phyloP scores from a whole-genome alignment of 129 eudicot genomes.

The Lactuca saligna region DNA sequence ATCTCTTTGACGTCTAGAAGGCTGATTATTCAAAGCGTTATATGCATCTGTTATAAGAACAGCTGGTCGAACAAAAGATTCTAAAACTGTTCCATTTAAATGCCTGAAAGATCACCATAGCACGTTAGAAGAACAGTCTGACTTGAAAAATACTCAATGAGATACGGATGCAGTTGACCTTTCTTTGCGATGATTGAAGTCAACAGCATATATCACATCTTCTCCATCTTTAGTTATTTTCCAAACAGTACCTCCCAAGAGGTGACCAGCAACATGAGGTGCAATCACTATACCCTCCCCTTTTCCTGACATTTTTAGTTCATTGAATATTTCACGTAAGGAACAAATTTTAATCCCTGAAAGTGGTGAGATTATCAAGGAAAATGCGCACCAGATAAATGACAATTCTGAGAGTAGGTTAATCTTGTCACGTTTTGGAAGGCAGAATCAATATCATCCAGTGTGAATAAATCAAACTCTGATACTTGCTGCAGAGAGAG shows the following conservation, averaged over 20 bases:
- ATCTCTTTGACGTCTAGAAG: constrained; percentile 93
- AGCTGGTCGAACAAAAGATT: constrained; percentile 93
- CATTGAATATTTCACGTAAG: neutral
- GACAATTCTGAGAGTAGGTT: constrained; percentile 92
- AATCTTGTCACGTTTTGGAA: constrained; percentile 80
- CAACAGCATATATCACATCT: constrained; percentile 95
- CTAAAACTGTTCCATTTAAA: constrained; percentile 91
- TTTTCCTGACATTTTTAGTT: constrained; percentile 59
- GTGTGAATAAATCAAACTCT: constrained; percentile 86
- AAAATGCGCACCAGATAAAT: constrained; percentile 68
- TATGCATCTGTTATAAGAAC: constrained; percentile 95
- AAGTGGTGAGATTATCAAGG: neutral
- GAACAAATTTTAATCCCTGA: neutral
- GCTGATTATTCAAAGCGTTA: constrained; percentile 90
- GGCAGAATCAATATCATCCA: constrained; percentile 95
- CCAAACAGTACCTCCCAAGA: constrained; percentile 95
- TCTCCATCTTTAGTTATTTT: constrained; percentile 98
- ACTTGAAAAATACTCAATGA: neutral
- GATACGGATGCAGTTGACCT: constrained; percentile 43
- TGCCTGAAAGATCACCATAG: constrained; percentile 52
- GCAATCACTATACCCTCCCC: constrained; percentile 99
- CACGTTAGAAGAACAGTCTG: constrained; percentile 19
- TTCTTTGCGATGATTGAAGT: constrained; percentile 96
- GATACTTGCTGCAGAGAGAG: constrained; percentile 80
- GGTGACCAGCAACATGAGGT: constrained; percentile 95